A percentile compares a stretch with the other conserved stretches of the same genome.
phyloP scores from a whole-genome alignment of 1,139 yeast genomes.

The Pichia sp. region DNA sequence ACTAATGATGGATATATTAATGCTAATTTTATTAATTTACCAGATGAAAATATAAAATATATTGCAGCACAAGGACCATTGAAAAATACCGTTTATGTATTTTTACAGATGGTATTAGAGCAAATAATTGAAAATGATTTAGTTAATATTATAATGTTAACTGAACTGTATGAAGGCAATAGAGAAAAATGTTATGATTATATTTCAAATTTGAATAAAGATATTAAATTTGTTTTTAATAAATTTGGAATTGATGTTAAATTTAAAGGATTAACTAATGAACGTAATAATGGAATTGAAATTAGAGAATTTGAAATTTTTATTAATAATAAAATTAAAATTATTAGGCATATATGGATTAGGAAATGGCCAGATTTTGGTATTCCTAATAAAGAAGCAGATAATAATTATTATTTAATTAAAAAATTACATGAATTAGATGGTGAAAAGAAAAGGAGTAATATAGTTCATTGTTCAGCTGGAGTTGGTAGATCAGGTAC shows the following conservation, averaged over 20 bases:
- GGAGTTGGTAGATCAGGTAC: slow-evolving; percentile 86
- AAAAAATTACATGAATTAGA: slow-evolving; percentile 3
- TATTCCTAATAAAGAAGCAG: slow-evolving; percentile 37
- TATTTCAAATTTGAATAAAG: slow-evolving; percentile 22
- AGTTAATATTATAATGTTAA: slow-evolving; percentile 76
- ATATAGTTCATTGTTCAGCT: slow-evolving; percentile 69
- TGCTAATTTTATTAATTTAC: slow-evolving; percentile 36
- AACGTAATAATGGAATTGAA: slow-evolving; percentile 1
- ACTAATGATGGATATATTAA: slow-evolving; percentile 35
- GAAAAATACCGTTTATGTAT: slow-evolving; percentile 35
- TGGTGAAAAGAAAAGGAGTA: background rate
- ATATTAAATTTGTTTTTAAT: background rate
- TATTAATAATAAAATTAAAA: background rate
- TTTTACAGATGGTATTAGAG: slow-evolving; percentile 70
- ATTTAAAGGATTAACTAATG: background rate
- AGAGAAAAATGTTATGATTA: slow-evolving; percentile 52
- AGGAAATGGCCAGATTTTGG: slow-evolving; percentile 41
- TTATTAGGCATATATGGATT: slow-evolving; percentile 13
- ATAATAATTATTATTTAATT: slow-evolving; percentile 34
- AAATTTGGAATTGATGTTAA: background rate
- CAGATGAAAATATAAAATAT: slow-evolving; percentile 29
- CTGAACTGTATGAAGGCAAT: slow-evolving; percentile 57
- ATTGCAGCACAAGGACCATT: slow-evolving; percentile 76
- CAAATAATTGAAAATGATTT: slow-evolving; percentile 51
- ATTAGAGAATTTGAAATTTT: background rate